Base-by-base conservation (phyloP, 495 filamentous ascomycete genomes). In the Wilcoxina mikolae region DNA sequence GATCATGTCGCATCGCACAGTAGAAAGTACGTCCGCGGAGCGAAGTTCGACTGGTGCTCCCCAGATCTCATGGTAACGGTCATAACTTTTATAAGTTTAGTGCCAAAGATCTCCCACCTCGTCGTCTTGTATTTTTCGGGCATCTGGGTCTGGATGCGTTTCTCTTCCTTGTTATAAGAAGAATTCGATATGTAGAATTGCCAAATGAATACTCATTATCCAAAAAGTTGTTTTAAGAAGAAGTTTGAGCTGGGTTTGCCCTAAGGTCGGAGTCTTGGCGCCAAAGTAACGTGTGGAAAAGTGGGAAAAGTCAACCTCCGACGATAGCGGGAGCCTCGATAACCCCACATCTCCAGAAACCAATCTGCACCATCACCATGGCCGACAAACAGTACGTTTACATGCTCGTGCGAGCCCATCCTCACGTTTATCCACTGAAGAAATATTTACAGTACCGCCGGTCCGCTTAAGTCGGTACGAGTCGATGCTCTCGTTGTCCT, bases 401-500 rank as follows among this genome's bases (percentile, higher is more conserved):
- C 10, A 50, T 29, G 15, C 26, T 25, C 15, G n/a, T 11, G 43
- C 22, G 15, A 27, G 47, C 47, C 29, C 20, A 27, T 50, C 20
- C n/a, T 12, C 29, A 12, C 29, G 27, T 33, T 50, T 15, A 27
- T 29, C 11, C 10, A 11, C 43, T 49, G 15, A 15, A 49, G 4
- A 49, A 49, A 49, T 27, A n/a, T 46, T 7, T 46, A 46, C 58
- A 24, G 28, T 49, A 45, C 23, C 25, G 28, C 56, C 18, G 48
- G 51, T 15, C 77, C 80, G 60, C 70, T 83, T 65, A 78, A 75
- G 72, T 78, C 80, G 67, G 81, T 89, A 60, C 83, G 86, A 70
- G 78, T 89, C 58, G 84, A 87, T 68, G 83, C 83, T 57, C 72
- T 89, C 71, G 85, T 86, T 46, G 55, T 96, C 93, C 73, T 93